These are phyloP conservation scores for Coprinellus aureogranulatus DNA, from an alignment of 768 basidiomycete species.

Conservation along the genomic window DNA sequence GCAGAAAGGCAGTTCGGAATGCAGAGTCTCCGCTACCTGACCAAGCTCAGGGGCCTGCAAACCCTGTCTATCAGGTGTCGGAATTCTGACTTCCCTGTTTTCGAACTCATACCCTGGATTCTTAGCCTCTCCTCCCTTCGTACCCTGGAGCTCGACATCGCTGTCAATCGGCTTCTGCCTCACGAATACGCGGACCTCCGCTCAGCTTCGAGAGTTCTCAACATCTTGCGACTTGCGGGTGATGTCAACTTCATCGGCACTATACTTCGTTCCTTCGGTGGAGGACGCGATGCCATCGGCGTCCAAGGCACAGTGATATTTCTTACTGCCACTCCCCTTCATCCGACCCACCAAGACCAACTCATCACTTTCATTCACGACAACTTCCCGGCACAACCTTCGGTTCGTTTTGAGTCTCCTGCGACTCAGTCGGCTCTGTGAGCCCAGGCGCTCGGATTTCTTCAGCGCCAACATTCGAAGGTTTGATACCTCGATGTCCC, in stretches of 20 bases:
- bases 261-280: background rate
- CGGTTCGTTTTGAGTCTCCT: no score
- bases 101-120: background rate
- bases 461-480: background rate
- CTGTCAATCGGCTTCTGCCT: background rate
- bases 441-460: no score
- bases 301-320: background rate
- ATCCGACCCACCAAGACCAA: no score
- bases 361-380: no score
- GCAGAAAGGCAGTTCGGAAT: background rate
- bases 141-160: background rate
- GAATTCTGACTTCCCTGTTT: background rate
- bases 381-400: no score
- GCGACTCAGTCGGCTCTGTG: no score
- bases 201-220: background rate
- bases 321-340: no score
- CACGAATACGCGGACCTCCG: background rate
- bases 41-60: background rate
- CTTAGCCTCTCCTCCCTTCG: background rate
- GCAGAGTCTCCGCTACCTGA: background rate
- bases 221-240: background rate
- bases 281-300: background rate
- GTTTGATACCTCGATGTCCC: background rate
- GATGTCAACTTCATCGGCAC: background rate
- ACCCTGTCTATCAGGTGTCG: background rate